These are phyloP conservation scores for Lecanicillium sp. DNA, from an alignment of 2,329 filamentous ascomycete genomes.

Conservation along the genomic window DNA sequence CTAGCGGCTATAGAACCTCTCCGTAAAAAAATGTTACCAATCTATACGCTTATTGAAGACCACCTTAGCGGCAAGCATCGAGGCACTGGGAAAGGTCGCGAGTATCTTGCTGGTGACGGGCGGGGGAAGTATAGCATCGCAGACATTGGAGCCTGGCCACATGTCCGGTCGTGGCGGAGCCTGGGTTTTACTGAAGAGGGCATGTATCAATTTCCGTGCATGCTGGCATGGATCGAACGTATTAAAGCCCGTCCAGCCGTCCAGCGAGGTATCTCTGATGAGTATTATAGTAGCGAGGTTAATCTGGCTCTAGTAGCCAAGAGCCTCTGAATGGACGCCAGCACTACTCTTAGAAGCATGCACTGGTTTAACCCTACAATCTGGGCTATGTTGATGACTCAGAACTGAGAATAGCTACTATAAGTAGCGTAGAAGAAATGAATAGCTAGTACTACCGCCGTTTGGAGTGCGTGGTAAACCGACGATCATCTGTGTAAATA, in stretches of 20 bases:
- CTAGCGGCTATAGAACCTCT: neutral
- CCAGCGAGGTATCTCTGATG: neutral
- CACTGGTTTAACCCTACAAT: too few relatives aligned
- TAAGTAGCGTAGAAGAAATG: too few relatives aligned
- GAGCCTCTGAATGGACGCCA: too few relatives aligned
- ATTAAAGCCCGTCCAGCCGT: neutral
- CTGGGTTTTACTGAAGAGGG: neutral
- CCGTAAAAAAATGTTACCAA: neutral
- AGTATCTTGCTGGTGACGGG: neutral
- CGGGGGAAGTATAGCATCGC: neutral
- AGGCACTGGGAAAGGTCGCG: neutral
- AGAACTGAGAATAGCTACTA: too few relatives aligned
- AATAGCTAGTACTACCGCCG: too few relatives aligned
- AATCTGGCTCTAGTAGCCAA: neutral
- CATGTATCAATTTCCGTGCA: neutral
- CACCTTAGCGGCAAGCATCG: neutral
- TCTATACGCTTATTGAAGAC: neutral
- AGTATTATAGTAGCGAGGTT: neutral
- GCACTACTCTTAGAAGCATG: too few relatives aligned
- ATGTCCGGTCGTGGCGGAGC: neutral
- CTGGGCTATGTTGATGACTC: too few relatives aligned
- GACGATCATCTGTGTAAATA: too few relatives aligned
- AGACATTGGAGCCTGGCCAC: neutral
- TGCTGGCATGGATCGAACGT: neutral
- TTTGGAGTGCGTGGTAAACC: too few relatives aligned